Conservation (phyloP, 345 rosid species). For the Arabidopsis suecica region DNA sequence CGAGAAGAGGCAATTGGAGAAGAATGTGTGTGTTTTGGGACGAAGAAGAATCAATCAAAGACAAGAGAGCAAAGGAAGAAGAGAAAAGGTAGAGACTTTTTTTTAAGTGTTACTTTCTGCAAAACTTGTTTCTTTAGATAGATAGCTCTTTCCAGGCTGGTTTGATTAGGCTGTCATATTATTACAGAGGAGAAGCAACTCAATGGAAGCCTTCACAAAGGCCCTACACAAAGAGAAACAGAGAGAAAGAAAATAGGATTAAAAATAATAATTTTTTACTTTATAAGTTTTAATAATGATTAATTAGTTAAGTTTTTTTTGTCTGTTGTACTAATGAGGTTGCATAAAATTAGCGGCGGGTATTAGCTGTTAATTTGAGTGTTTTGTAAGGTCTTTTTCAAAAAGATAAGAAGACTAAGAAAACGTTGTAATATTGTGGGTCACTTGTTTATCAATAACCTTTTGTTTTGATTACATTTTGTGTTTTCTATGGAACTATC, state of each 20-base stretch:
- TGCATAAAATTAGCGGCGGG: conserved; percentile 40
- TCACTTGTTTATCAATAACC: conserved; percentile 26
- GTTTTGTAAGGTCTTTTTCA: conserved; percentile 34
- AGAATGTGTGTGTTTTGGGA: conserved; percentile 37
- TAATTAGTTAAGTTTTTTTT: not conserved
- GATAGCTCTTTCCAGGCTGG: conserved; percentile 88
- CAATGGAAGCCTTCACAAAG: conserved; percentile 46
- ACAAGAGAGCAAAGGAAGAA: conserved; percentile 20
- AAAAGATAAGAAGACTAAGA: conserved; percentile 35
- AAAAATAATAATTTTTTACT: conserved; percentile 6
- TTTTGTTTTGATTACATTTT: conserved; percentile 12
- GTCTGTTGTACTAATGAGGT: conserved; percentile 27
- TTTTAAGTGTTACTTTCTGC: conserved; percentile 46
- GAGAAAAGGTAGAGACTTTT: conserved; percentile 42
- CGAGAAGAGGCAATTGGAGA: conserved; percentile 38
- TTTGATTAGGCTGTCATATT: conserved; percentile 73
- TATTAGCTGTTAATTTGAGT: conserved; percentile 35
- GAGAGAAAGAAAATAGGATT: conserved; percentile 11
- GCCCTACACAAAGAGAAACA: conserved; percentile 25
- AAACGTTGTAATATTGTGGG: conserved; percentile 24
- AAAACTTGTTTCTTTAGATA: conserved; percentile 32
- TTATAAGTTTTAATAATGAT: not conserved
- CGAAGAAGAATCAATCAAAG: conserved; percentile 23
- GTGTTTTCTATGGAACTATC: not conserved
- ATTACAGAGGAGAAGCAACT: conserved; percentile 45